Percentiles rank a stretch among this genome's conserved stretches.
These are phyloP conservation scores for Conoideocrella luteorostrata DNA, from an alignment of 2,329 filamentous ascomycete genomes.

Conservation along the genomic window DNA sequence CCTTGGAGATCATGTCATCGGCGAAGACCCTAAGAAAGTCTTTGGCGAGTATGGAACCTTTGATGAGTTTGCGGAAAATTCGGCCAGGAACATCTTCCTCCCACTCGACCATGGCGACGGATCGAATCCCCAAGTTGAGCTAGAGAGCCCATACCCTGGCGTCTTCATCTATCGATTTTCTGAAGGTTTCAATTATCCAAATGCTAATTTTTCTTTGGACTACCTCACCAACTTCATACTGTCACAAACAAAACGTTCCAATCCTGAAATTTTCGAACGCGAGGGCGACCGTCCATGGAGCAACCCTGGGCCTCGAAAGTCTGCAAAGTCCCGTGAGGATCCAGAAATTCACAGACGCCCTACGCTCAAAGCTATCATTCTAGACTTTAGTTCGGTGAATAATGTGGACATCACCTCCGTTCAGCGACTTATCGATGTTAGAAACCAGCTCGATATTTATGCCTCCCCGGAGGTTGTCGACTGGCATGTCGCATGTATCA, in stretches of 20 bases:
- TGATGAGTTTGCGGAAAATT: slow-evolving; percentile 36
- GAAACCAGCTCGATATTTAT: slow-evolving; percentile 87
- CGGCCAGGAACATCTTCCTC: slow-evolving; percentile 73
- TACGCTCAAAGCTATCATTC: slow-evolving; percentile 78
- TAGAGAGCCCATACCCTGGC: slow-evolving; percentile 81
- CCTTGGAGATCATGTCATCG: slow-evolving; percentile 65
- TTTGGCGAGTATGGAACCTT: slow-evolving; percentile 53
- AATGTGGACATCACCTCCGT: slow-evolving; percentile 90
- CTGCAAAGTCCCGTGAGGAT: slow-evolving; percentile 35
- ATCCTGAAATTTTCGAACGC: slow-evolving; percentile 55
- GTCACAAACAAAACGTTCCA: slow-evolving; percentile 68
- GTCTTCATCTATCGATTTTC: slow-evolving; percentile 94
- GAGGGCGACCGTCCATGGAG: slow-evolving; percentile 89
- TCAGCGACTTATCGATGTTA: slow-evolving; percentile 87
- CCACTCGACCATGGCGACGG: slow-evolving; percentile 85
- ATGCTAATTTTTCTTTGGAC: slow-evolving; percentile 83
- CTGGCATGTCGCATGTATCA: slow-evolving; percentile 94
- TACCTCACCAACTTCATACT: slow-evolving; percentile 65
- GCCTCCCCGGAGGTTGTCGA: slow-evolving; percentile 75
- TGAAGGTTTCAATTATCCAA: slow-evolving; percentile 95
- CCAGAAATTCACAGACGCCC: slow-evolving; percentile 42
- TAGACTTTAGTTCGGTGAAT: slow-evolving; percentile 91
- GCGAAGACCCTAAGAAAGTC: slow-evolving; percentile 45
- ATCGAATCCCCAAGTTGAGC: slow-evolving; percentile 74
- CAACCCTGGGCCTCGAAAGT: slow-evolving; percentile 63